Conservation (phyloP, 1,284 basidiomycete species). For the Xanthoconium separans region DNA sequence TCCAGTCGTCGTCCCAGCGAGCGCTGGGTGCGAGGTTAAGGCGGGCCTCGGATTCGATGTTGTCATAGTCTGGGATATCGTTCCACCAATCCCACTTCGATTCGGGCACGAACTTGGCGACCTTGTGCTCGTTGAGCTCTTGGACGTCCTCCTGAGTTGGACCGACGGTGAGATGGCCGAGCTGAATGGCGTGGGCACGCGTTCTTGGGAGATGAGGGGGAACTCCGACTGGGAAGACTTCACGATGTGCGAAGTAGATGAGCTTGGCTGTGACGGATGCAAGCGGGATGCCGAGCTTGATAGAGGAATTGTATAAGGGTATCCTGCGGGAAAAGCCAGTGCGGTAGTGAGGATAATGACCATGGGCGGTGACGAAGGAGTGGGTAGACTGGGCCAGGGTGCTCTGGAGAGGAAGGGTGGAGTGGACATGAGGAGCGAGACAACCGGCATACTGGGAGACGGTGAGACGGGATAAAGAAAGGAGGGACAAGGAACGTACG, state of each 20-base stretch:
- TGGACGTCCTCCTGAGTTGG: conserved; percentile 60
- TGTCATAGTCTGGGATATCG: conserved; percentile 34
- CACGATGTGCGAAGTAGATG: conserved; percentile 59
- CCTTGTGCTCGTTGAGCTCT: conserved; percentile 50
- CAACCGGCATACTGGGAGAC: conserved; percentile 50
- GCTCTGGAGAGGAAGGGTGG: conserved; percentile 45
- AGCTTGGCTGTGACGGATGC: conserved; percentile 59
- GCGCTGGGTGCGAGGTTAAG: conserved; percentile 37
- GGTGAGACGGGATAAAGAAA: conserved; percentile 4
- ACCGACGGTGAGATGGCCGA: conserved; percentile 29
- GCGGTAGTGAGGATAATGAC: conserved; percentile 58
- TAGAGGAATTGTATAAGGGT: conserved; percentile 41
- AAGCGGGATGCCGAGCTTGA: conserved; percentile 46
- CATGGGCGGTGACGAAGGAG: conserved; percentile 50
- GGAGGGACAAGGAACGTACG: conserved; percentile 32
- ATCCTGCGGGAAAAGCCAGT: conserved; percentile 28
- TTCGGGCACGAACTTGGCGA: conserved; percentile 24
- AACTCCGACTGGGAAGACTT: conserved; percentile 45
- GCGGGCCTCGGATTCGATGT: conserved; percentile 24
- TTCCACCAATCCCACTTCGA: conserved; percentile 40
- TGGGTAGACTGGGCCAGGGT: conserved; percentile 26
- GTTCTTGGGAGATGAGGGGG: conserved; percentile 47
- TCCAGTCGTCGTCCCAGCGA: conserved; percentile 61
- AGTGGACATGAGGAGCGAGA: conserved; percentile 61
- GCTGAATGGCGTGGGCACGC: conserved; percentile 41